Evolutionary conservation across 306 rosid species (phyloP), one percentile per base, ranked within the genome.

Genomic region (Pterocarpus macrocarpus): DNA sequence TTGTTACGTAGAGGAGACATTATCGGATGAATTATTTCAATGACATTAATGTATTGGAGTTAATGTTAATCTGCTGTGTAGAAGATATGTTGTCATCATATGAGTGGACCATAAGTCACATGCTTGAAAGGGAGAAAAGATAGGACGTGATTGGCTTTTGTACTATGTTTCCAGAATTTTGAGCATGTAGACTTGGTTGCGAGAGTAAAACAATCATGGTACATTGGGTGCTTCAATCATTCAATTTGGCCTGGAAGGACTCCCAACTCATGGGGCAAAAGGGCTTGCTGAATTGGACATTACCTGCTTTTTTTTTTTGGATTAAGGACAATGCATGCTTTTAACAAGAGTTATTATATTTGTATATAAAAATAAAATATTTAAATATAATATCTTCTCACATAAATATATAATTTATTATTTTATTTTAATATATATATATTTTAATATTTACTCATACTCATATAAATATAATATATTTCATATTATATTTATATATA

Each of bases 51-150:
- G 52, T n/a, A 52, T 55, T 9, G 50, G 30, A 78, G 71, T 80
- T 75, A 69, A 78, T 81, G 80, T 64, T 64, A 9, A 71, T 55
- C 6, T 8, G 47, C 22, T 15, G 49, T 13, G 64, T 69, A 56
- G 64, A 74, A 68, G 78, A 78, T 64, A 69, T 34, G 43, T 1
- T 43, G 53, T 71, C 77, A 78, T 81, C 30, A 82, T 78, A 22
- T 56, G 10, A 56, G 85, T 79, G 89, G 89, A 76, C 87, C 87
- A 76, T 83, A 43, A 17, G 64, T 80, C 89, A 86, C 87, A 86
- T 86, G 89, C 83, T 73, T 80, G 82, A 70, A 34, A 62, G 39
- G 39, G 56, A 22, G 69, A 55, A 86, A 78, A 69, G 12, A 50
- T 5, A 15, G 49, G 62, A 57, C 66, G 43, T 38, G 78, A 78